A percentile compares a stretch with the other conserved stretches of the same genome.
Conservation (phyloP, 805 yeast species). For the Zygotorulaspora florentina region DNA sequence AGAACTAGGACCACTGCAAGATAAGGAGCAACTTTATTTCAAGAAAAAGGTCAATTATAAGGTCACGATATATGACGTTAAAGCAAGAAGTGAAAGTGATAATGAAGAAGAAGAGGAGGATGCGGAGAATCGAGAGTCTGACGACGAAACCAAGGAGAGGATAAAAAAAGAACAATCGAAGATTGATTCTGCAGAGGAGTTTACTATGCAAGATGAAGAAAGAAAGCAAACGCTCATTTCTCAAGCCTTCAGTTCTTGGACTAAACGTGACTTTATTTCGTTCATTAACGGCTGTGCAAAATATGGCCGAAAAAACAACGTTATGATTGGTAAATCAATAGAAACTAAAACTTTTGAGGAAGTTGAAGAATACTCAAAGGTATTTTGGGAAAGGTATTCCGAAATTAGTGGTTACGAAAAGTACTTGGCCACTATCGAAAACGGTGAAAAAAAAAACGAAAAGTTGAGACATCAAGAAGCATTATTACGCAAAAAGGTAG, state of each 20-base stretch:
- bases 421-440: conserved; percentile 65
- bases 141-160: conserved; percentile 19
- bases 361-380: conserved; percentile 52
- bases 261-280: conserved; percentile 68
- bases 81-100: conserved; percentile 48
- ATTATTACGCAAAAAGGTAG: conserved; percentile 50
- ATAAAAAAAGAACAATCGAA: conserved; percentile 46
- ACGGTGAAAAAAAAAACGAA: conserved; percentile 64
- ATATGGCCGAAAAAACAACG: conserved; percentile 52
- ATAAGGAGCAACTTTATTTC: conserved; percentile 60
- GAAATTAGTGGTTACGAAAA: conserved; percentile 69
- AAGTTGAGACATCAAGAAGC: conserved; percentile 52
- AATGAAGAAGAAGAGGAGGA: conserved; percentile 40
- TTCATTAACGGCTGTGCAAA: conserved; percentile 67
- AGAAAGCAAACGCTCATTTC: conserved; percentile 50
- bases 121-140: conserved; percentile 25
- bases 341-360: conserved; percentile 57
- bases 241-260: conserved; percentile 64
- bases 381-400: conserved; percentile 58
- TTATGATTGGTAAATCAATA: conserved; percentile 49
- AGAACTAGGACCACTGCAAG: conserved; percentile 48
- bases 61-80: conserved; percentile 57
- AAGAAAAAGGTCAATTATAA: conserved; percentile 57
- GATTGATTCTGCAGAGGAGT: conserved; percentile 52
- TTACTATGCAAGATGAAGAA: conserved; percentile 58